Evolutionary conservation across 2,329 filamentous ascomycete genomes (phyloP).

Genomic region (Cytospora leucostoma): DNA sequence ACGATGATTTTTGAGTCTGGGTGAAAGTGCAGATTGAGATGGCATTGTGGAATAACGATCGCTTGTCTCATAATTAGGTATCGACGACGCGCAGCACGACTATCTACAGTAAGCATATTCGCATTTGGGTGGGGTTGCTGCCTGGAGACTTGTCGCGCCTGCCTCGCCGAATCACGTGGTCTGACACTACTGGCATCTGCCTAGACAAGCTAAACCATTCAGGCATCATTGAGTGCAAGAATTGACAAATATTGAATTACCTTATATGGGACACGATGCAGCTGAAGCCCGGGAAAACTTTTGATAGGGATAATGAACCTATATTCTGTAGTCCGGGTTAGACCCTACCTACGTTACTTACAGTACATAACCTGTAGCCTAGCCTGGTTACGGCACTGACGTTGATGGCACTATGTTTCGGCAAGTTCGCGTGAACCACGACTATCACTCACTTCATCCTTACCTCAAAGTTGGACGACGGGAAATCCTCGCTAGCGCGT

Average conservation of each 20-base stretch:
- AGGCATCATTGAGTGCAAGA: background rate
- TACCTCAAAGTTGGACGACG: background rate
- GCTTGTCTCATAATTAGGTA: background rate
- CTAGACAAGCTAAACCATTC: background rate
- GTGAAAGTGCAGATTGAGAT: background rate
- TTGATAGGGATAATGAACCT: background rate
- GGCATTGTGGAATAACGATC: background rate
- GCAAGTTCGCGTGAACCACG: background rate
- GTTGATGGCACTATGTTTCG: background rate
- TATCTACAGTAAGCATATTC: background rate
- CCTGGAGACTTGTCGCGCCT: constrained; percentile 10
- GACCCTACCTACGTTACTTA: background rate
- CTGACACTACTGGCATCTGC: background rate
- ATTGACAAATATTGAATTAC: background rate
- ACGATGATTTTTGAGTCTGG: background rate
- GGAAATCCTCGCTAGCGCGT: background rate
- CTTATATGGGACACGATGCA: background rate
- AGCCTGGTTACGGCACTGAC: background rate
- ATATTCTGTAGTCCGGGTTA: background rate
- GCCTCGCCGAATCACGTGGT: constrained; percentile 20
- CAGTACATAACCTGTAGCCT: background rate
- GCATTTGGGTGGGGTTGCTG: constrained; percentile 12
- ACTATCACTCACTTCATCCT: background rate
- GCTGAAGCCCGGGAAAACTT: background rate
- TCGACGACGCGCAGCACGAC: constrained; percentile 3